Evolutionary conservation across 2,329 filamentous ascomycete genomes (phyloP).

Genomic region (Aspergillus hortae): DNA sequence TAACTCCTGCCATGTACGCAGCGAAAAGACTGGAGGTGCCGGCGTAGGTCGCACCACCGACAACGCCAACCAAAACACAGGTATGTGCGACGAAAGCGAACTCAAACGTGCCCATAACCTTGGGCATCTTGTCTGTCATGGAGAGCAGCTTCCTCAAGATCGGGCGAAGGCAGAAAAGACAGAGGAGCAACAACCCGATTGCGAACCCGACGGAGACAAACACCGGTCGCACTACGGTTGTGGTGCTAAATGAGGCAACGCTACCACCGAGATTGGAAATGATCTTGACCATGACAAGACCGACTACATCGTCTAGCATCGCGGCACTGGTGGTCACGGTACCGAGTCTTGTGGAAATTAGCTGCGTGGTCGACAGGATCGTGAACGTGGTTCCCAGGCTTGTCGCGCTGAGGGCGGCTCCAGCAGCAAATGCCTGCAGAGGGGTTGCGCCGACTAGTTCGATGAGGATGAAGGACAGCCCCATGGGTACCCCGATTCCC

Average conservation of each 20-base stretch:
- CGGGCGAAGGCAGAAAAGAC: constrained; percentile 18
- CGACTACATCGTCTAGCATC: constrained; percentile 78
- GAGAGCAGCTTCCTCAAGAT: constrained; percentile 6
- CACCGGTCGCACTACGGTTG: constrained; percentile 50
- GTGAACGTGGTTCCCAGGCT: constrained; percentile 69
- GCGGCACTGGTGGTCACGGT: constrained; percentile 67
- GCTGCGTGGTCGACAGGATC: constrained; percentile 58
- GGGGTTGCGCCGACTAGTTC: constrained; percentile 47
- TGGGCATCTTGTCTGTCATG: constrained; percentile 7
- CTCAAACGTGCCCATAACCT: constrained; percentile 9
- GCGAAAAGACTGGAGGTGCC: constrained; percentile 57
- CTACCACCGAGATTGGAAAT: constrained; percentile 61
- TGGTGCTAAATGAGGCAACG: constrained; percentile 28
- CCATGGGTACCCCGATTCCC: constrained; percentile 63
- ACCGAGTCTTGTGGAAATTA: constrained; percentile 54
- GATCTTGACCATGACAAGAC: constrained; percentile 73
- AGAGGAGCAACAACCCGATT: constrained; percentile 24
- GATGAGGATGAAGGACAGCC: constrained; percentile 59
- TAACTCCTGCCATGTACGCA: constrained; percentile 55
- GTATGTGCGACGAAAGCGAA: constrained; percentile 44
- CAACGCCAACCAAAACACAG: constrained; percentile 42
- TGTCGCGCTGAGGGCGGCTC: constrained; percentile 70
- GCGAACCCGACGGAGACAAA: constrained; percentile 45
- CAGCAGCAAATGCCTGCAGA: constrained; percentile 67
- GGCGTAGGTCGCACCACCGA: constrained; percentile 50